Conservation (phyloP, 306 rosid species). For the Vigna trinervia region DNA sequence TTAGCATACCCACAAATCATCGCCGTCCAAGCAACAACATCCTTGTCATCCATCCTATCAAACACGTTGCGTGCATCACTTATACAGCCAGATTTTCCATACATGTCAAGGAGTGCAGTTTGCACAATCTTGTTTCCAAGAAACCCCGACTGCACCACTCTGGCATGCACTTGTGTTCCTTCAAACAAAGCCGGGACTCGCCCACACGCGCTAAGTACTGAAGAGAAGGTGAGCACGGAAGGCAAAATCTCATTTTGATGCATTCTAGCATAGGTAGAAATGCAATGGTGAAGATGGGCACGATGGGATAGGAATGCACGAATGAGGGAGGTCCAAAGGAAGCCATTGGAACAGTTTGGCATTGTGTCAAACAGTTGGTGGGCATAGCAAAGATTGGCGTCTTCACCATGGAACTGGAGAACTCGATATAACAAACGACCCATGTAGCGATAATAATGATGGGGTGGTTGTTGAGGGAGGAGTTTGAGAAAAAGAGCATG, state of each 20-base stretch:
- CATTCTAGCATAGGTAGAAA: slow-evolving; percentile 65
- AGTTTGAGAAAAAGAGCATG: slow-evolving; percentile 62
- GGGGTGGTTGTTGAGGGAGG: slow-evolving; percentile 38
- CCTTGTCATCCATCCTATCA: slow-evolving; percentile 63
- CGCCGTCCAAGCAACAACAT: slow-evolving; percentile 75
- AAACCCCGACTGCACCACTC: slow-evolving; percentile 55
- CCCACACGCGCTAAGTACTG: slow-evolving; percentile 72
- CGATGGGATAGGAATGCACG: slow-evolving; percentile 50
- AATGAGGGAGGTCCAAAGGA: slow-evolving; percentile 71
- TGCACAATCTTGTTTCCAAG: slow-evolving; percentile 63
- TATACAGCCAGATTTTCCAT: slow-evolving; percentile 66
- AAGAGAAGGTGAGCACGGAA: slow-evolving; percentile 69
- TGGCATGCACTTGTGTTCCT: slow-evolving; percentile 70
- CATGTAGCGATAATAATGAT: slow-evolving; percentile 39
- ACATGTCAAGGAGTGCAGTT: slow-evolving; percentile 73
- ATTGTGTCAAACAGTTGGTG: slow-evolving; percentile 66
- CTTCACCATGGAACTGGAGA: slow-evolving; percentile 31
- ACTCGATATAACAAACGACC: slow-evolving; percentile 50
- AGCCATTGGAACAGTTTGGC: slow-evolving; percentile 48
- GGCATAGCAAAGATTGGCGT: slow-evolving; percentile 57
- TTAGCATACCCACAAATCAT: slow-evolving; percentile 72
- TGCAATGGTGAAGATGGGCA: slow-evolving; percentile 46
- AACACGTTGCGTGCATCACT: slow-evolving; percentile 63
- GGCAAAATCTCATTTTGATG: slow-evolving; percentile 57
- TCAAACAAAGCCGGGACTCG: slow-evolving; percentile 46